Conservation (phyloP, 768 basidiomycete genomes). For the Sarcomyxa edulis region DNA sequence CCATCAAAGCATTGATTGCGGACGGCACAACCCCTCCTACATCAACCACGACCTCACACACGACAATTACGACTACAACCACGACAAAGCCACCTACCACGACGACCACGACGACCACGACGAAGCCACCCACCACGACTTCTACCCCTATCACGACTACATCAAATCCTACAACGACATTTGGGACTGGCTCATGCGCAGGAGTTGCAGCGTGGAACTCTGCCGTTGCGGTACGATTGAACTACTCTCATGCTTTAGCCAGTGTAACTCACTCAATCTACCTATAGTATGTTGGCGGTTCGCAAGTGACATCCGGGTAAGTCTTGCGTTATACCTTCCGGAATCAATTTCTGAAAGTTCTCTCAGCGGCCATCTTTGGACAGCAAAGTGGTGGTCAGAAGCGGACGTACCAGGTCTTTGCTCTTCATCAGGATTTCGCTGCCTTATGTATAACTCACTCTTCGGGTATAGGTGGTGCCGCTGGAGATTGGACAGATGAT, state of each 20-base stretch:
- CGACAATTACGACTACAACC: slow-evolving; percentile 9
- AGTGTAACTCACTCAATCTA: not conserved
- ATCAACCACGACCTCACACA: slow-evolving; percentile 15
- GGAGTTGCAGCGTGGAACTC: slow-evolving; percentile 36
- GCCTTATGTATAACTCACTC: not conserved
- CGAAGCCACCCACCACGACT: too few species aligned
- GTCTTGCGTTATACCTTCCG: slow-evolving; percentile 7
- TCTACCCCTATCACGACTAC: slow-evolving; percentile 19
- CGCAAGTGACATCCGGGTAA: slow-evolving; percentile 34
- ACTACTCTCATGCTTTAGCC: not conserved
- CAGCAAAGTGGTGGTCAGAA: slow-evolving; percentile 43
- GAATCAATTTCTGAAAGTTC: not conserved
- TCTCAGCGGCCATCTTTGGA: slow-evolving; percentile 43
- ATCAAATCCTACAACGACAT: slow-evolving; percentile 4
- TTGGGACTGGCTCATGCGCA: slow-evolving; percentile 29
- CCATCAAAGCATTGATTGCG: slow-evolving; percentile 35
- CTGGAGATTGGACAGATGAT: slow-evolving; percentile 28
- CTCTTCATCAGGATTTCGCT: not conserved
- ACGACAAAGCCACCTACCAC: slow-evolving; percentile 11
- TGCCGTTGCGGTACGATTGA: slow-evolving; percentile 27
- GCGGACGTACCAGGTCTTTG: slow-evolving; percentile 27
- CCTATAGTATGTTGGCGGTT: slow-evolving; percentile 36
- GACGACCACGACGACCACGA: slow-evolving; percentile 10
- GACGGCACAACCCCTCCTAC: slow-evolving; percentile 15
- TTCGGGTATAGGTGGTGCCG: slow-evolving; percentile 18